Evolutionary conservation across 2,329 filamentous ascomycete genomes (phyloP), one percentile per base, ranked within the genome.

Genomic region (Incumbomyces lentus): DNA sequence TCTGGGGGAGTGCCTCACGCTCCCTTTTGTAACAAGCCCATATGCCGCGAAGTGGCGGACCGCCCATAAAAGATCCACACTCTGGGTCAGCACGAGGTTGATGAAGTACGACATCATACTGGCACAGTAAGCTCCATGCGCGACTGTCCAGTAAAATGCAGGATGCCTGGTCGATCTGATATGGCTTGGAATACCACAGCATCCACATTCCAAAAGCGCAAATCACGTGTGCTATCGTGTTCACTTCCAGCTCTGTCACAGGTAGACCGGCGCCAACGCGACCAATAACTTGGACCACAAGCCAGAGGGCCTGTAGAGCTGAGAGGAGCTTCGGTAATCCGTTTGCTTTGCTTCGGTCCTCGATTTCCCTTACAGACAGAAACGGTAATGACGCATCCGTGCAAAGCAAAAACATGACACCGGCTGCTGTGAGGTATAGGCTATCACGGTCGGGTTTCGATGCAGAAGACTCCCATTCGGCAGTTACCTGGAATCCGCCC

Each of bases 331-430:
- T 52, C 11, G 47, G 44, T 11, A 52, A 12, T 10, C 7, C 14
- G 35, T 52, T 41, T 16, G 47, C 48, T 19, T 52, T 52, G 50
- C 50, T 52, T 6, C 30, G 33, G 19, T 52, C 50, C n/a, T 31
- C 31, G 33, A 52, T 52, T 22, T 34, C n/a, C 8, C 46, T 29
- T 32, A 35, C 18, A 19, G 49, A 16, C 13, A 51, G 26, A 5
- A 29, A 19, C 16, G 49, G 49, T 11, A 46, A 26, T 26, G 22
- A 8, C 22, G 22, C 22, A 5, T 13, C 26, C 3, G n/a, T 16
- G 10, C 17, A 31, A 11, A 7, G 22, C 4, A 14, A 26, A 42
- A n/a, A 18, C 44, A 32, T 22, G 36, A 17, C 8, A 31, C 19
- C 18, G 11, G 5, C 22, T 5, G 22, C 5, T 26, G 22, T 26